Base-by-base conservation (phyloP, 139 green algal species). In the Picochlorum sp. region DNA sequence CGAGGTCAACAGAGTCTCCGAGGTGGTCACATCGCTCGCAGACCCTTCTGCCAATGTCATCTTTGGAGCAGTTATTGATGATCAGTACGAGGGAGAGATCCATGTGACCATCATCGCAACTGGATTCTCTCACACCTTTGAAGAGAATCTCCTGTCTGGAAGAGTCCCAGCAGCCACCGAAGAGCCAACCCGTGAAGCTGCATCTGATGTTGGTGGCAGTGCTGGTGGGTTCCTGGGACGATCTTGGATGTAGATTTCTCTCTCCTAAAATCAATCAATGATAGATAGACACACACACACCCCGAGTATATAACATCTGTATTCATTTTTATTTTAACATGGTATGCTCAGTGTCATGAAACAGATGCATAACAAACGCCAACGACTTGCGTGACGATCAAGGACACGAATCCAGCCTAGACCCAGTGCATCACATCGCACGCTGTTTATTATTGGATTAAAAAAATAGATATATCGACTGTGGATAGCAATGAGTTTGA, bases 11-110 rank as follows among this genome's bases (percentile, higher is more conserved):
- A 66, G 77, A 15, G 91, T 96, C 54, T 89, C 73, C 1, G 86
- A 97, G 79, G 88, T 97, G 18, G 87, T 98, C 15, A 95, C 85
- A 11, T 60, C 37, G 21, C 76, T 98, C 32, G 92, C 92, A 15
- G 92, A 97, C 75, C 89, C 90, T 16, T 71, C 61, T 21, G 89
- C 88, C 72, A 97, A 98, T 83, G 85, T 97, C 70, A 98, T 98
- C 73, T 98, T 98, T 70, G 92, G 92, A n/a, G 89, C 92, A 7
- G 88, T 91, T 28, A 82, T 88, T 47, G 88, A 95, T 69, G 80
- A 92, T 52, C 63, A 23, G 18, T 70, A 57, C 1, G 58, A 34
- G 23, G 57, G 66, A 34, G 77, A 88, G 61, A 81, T 94, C 18
- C 79, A 88, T 71, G 85, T 94, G 28, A 97, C 91, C 67, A 94